Conservation (phyloP, 148 eudicot genomes). For the Camellia granthamiana region DNA sequence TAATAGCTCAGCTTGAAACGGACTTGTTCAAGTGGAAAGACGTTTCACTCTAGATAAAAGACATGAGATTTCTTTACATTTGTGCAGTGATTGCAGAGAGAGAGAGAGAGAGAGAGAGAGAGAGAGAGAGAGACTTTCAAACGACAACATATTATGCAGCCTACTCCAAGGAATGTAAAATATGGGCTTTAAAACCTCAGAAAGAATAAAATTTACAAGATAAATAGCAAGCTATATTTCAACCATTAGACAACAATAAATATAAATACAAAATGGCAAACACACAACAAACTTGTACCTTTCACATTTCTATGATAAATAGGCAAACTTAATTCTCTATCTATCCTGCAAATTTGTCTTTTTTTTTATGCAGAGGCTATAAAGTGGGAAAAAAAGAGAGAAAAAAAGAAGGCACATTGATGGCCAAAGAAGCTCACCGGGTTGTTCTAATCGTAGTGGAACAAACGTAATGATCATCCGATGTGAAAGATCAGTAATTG, state of each 20-base stretch:
- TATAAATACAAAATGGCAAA: background rate
- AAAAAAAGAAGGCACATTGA: background rate
- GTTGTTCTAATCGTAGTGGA: background rate
- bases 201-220: background rate
- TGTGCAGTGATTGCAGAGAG: no score
- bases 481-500: background rate
- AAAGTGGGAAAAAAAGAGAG: background rate
- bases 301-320: background rate
- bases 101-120: no score
- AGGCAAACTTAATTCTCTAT: background rate
- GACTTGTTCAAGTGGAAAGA: background rate
- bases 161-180: no score
- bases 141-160: no score
- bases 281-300: background rate
- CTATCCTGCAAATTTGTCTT: background rate
- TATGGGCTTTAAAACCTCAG: background rate
- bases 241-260: background rate
- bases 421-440: constrained; percentile 4
- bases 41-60: background rate
- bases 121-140: background rate
- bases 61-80: background rate
- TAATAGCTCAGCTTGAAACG: background rate
- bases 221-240: background rate
- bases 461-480: background rate
- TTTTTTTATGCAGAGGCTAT: background rate